Base-by-base conservation (phyloP, 768 basidiomycete species). In the Termitomyces sp. region DNA sequence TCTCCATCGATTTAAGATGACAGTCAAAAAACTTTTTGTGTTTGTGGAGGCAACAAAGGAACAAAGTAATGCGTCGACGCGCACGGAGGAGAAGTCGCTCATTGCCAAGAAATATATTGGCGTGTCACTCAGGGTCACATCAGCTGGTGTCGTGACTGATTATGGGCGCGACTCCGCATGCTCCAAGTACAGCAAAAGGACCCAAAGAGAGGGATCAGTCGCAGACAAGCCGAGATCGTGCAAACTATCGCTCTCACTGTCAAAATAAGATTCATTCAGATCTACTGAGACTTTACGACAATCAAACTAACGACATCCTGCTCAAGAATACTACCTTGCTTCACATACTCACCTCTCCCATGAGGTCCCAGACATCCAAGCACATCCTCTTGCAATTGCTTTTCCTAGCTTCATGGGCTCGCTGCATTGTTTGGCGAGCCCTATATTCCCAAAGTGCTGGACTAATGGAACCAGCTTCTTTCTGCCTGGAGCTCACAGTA, bases 1-100 rank as follows among this genome's bases (percentile, higher is more conserved):
- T 66, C 64, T 86, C 82, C 81, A 88, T 75, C 4, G 16, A 13
- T 12, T 52, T 18, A 28, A 39, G 15, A 18, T 46, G 41, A 15
- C 9, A 28, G 12, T 24, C 26, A 37, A 26, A 22, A 13, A 37
- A n/a, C 8, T 46, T 10, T 13, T 46, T 20, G 2, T 56, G 51
- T 13, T 46, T 20, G 2, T 56, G 51, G 62, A 34, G 56, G 52
- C 57, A 54, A 37, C 50, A 36, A 52, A 57, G 31, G 46, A 56
- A 48, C 55, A 51, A 37, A 15, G 53, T 34, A 47, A 45, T 36
- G 46, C 20, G 57, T 36, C 28, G 49, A 50, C 15, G 28, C 52
- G 18, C 29, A 44, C 52, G 41, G 41, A 44, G n/a, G 22, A 16
- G 9, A 51, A 24, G 50, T 5, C n/a, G n/a, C n/a, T n/a, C 51